Conservation (phyloP, 192 early-diverging fungal species). For the Podila epigama region DNA sequence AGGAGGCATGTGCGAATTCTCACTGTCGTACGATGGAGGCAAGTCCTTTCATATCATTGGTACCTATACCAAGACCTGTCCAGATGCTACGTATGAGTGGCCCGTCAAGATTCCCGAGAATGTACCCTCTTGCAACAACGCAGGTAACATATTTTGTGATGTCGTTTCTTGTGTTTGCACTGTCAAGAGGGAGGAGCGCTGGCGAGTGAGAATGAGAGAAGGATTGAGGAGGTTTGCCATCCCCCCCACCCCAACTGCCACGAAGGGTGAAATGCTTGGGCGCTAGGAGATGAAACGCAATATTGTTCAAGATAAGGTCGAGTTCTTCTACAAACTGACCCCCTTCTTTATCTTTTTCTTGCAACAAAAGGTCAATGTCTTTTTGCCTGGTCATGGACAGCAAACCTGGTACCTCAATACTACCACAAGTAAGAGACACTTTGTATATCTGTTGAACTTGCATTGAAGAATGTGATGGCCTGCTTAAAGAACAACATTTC, state of each 20-base stretch:
- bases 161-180: no score
- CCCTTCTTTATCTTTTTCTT: background rate
- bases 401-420: constrained; percentile 17
- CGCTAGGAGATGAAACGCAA: no score
- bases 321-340: no score
- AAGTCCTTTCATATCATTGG: constrained; percentile 56
- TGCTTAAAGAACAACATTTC: background rate
- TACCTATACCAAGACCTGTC: constrained; percentile 50
- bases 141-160: constrained; percentile 24
- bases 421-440: constrained; percentile 39
- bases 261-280: no score
- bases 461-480: no score
- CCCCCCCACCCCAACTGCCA: no score
- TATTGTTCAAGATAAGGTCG: no score
- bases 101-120: constrained; percentile 48
- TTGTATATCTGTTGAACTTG: background rate
- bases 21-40: constrained; percentile 69
- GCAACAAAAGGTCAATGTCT: constrained; percentile 40
- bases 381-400: constrained; percentile 41
- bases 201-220: background rate
- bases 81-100: constrained; percentile 46
- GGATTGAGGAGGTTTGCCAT: background rate
- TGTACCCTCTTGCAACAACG: constrained; percentile 35
- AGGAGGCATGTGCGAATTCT: constrained; percentile 76
- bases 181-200: no score